These are phyloP conservation scores for Hyaloscypha variabilis DNA, from an alignment of 495 filamentous ascomycete species.

Conservation along the genomic window DNA sequence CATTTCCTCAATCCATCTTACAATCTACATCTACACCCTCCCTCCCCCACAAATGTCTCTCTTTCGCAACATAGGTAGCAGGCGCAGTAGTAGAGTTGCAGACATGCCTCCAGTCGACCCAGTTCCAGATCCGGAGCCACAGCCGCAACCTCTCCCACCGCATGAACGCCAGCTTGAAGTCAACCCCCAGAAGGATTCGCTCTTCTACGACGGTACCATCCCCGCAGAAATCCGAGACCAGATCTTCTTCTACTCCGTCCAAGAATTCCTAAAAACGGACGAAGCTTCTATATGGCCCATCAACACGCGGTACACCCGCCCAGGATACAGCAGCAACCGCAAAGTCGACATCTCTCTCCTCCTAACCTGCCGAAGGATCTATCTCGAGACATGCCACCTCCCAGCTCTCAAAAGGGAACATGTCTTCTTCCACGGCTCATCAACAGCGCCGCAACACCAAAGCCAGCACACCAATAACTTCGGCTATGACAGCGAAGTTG, in stretches of 20 bases:
- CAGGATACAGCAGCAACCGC: conserved; percentile 23
- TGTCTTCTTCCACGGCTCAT: conserved; percentile 24
- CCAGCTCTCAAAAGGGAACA: conserved; percentile 23
- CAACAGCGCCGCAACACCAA: not conserved
- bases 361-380: conserved; percentile 29
- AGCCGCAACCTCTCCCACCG: not conserved
- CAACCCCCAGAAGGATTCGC: conserved; percentile 20
- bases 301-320: conserved; percentile 22
- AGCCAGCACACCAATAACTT: not conserved
- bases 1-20: not conserved
- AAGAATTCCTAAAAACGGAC: conserved; percentile 21
- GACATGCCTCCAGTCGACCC: not conserved
- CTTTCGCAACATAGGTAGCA: not conserved
- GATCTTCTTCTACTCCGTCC: conserved; percentile 28
- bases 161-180: conserved; percentile 7
- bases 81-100: not conserved
- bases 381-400: conserved; percentile 28
- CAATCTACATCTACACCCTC: not conserved
- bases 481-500: not conserved
- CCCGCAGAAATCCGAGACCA: conserved; percentile 28
- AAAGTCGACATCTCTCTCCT: conserved; percentile 21
- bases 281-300: not conserved
- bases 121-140: not conserved
- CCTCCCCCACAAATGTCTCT: not conserved
- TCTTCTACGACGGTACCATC: conserved; percentile 25